phyloP scores from a whole-genome alignment of 495 filamentous ascomycete species.

The Xylaria grammica region DNA sequence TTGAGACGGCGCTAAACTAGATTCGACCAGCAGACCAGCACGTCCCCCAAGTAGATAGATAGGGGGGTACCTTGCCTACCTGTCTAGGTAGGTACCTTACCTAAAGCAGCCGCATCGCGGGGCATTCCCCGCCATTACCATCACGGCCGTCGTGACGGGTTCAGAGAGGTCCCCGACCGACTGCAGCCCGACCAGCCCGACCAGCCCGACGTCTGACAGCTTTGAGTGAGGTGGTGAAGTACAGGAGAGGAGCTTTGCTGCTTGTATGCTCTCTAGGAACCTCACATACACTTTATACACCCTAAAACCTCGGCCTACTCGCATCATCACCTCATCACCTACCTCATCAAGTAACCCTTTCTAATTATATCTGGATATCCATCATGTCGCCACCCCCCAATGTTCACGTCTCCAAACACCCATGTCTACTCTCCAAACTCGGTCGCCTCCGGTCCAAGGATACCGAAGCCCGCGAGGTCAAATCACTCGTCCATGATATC shows the following conservation, averaged over 20 bases:
- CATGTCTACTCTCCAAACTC: slow-evolving; percentile 86
- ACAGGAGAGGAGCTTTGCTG: too few species aligned
- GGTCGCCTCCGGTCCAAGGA: slow-evolving; percentile 79
- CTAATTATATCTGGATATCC: too few species aligned
- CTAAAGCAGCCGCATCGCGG: slow-evolving; percentile 20
- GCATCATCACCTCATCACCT: background rate
- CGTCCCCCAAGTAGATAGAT: background rate
- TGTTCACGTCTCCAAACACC: slow-evolving; percentile 84
- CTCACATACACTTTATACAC: background rate
- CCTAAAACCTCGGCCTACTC: background rate
- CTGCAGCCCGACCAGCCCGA: too few species aligned
- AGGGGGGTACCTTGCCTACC: background rate
- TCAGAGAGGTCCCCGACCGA: background rate
- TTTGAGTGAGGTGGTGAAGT: too few species aligned
- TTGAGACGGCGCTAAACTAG: too few species aligned
- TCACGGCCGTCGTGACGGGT: slow-evolving; percentile 7
- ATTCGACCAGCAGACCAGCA: background rate
- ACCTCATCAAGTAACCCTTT: background rate
- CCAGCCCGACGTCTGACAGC: too few species aligned
- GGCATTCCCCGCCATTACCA: slow-evolving; percentile 18
- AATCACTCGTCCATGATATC: slow-evolving; percentile 83
- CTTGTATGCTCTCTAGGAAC: background rate
- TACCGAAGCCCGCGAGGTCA: slow-evolving; percentile 76
- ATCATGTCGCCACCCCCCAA: slow-evolving; percentile 62
- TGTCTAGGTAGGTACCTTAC: background rate